Conservation (phyloP, 805 yeast species). For the Candida palmyrensis region DNA sequence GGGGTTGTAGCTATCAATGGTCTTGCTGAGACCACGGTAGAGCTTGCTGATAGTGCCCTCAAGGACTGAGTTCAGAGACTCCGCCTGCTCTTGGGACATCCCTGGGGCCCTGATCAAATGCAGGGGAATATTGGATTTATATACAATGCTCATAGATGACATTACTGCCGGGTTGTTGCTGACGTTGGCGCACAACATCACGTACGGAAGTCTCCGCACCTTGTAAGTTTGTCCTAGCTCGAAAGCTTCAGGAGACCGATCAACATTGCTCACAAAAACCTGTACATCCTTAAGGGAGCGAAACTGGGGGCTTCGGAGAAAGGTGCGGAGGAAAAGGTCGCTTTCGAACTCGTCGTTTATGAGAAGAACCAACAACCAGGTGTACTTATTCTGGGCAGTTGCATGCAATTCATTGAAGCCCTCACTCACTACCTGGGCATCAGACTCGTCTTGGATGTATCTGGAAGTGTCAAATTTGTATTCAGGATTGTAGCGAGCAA, state of each 20-base stretch:
- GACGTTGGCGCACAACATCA: constrained; percentile 33
- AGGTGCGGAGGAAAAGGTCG: constrained; percentile 9
- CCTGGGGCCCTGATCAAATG: no score
- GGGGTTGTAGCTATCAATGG: constrained; percentile 28
- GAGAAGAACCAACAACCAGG: constrained; percentile 31
- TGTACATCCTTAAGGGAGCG: constrained; percentile 21
- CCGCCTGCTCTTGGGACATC: no score
- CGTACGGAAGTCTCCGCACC: constrained; percentile 28
- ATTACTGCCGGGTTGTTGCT: constrained; percentile 29
- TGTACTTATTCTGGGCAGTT: constrained; percentile 19
- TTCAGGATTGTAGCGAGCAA: constrained; percentile 17
- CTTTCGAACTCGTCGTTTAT: constrained; percentile 20
- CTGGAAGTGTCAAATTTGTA: constrained; percentile 5
- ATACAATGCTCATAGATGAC: constrained; percentile 35
- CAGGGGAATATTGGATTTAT: constrained; percentile 21
- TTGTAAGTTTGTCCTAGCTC: constrained; percentile 31
- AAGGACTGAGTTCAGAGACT: constrained; percentile 11
- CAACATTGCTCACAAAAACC: constrained; percentile 27
- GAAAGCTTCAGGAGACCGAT: constrained; percentile 29
- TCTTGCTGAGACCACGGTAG: constrained; percentile 16
- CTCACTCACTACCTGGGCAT: constrained; percentile 1
- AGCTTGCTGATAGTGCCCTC: constrained; percentile 21
- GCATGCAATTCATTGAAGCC: constrained; percentile 28
- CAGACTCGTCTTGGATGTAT: constrained; percentile 1
- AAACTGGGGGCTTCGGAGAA: constrained; percentile 10